Evolutionary conservation across 768 basidiomycete species (phyloP).

Genomic region (Gloeostereum incarnatum): DNA sequence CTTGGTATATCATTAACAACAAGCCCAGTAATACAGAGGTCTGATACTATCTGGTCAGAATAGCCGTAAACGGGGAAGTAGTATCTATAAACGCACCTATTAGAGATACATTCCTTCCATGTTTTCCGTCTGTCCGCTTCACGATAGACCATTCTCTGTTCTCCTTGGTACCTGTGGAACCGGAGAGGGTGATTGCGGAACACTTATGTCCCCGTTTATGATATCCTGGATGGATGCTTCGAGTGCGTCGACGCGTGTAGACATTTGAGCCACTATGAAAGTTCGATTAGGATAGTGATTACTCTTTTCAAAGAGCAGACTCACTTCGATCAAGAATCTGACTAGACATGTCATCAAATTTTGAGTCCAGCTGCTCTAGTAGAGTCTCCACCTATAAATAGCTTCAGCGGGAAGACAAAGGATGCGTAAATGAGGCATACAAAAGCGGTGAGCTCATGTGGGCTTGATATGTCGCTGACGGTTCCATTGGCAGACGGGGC

Average conservation of each 20-base stretch:
- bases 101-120: too few relatives aligned
- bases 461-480: conserved; percentile 73
- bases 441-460: conserved; percentile 91
- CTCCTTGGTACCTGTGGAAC: conserved; percentile 11
- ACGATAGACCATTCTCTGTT: not conserved
- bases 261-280: conserved; percentile 83
- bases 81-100: too few relatives aligned
- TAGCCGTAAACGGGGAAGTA: too few relatives aligned
- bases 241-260: conserved; percentile 78
- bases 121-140: too few relatives aligned
- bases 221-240: conserved; percentile 91
- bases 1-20: too few relatives aligned
- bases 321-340: conserved; percentile 81
- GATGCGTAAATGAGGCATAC: conserved; percentile 34
- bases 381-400: conserved; percentile 71
- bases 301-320: conserved; percentile 23
- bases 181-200: conserved; percentile 57
- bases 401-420: not conserved
- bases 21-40: too few relatives aligned
- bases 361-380: conserved; percentile 78
- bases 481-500: conserved; percentile 25
- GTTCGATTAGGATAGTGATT: too few relatives aligned
- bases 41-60: too few relatives aligned
- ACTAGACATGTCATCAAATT: conserved; percentile 89
- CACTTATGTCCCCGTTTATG: conserved; percentile 65